These are phyloP conservation scores for Arthromyces matolae DNA, from an alignment of 768 basidiomycete species.

Conservation along the genomic window DNA sequence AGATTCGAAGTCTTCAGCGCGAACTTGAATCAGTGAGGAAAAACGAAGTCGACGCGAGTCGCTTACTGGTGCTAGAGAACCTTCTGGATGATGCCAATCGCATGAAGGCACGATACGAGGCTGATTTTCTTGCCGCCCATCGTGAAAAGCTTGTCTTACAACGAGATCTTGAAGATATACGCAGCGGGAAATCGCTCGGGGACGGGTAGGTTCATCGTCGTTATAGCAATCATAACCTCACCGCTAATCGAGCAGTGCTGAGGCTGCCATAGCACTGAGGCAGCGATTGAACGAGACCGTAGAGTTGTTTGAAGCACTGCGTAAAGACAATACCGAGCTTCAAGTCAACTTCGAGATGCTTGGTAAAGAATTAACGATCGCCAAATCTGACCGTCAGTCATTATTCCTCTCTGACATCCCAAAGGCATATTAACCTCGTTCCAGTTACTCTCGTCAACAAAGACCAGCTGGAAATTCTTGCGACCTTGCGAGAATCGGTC, in stretches of 20 bases:
- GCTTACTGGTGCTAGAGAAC: constrained; percentile 84
- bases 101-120: constrained; percentile 86
- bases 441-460: constrained; percentile 90
- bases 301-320: constrained; percentile 70
- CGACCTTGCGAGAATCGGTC: constrained; percentile 81
- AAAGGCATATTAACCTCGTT: neutral
- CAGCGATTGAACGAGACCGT: constrained; percentile 85
- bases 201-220: constrained; percentile 57
- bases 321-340: constrained; percentile 65
- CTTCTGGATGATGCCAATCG: constrained; percentile 87
- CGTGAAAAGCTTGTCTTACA: constrained; percentile 78
- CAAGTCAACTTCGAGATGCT: constrained; percentile 64
- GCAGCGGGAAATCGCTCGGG: constrained; percentile 78
- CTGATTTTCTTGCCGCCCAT: constrained; percentile 81
- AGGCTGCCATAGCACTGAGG: constrained; percentile 85
- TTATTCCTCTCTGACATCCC: constrained; percentile 1
- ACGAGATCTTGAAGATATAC: constrained; percentile 82
- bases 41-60: constrained; percentile 73
- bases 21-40: constrained; percentile 74
- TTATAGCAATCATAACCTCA: constrained; percentile 3
- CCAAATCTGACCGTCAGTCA: constrained; percentile 78
- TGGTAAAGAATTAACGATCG: constrained; percentile 69
- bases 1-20: constrained; percentile 75
- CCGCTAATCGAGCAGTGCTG: constrained; percentile 47
- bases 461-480: constrained; percentile 88